These are phyloP conservation scores for Porphyridium purpureum DNA, from an alignment of 23 red algal species.

Conservation along the genomic window DNA sequence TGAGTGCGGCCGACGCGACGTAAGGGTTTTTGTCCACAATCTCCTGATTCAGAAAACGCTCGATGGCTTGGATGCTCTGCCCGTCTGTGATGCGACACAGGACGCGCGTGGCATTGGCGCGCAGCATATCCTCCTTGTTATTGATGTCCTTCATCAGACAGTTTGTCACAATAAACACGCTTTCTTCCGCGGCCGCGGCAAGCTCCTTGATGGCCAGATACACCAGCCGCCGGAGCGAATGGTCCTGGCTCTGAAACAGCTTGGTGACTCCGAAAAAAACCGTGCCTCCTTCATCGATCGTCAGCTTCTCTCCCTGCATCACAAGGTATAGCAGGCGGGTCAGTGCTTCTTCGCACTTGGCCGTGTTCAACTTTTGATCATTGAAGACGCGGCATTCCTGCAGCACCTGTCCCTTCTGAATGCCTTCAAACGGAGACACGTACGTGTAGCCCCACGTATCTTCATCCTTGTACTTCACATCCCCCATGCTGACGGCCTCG, in stretches of 20 bases:
- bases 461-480: too few species aligned
- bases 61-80: conserved; percentile 77
- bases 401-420: conserved; percentile 84
- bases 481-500: too few species aligned
- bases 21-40: conserved; percentile 90
- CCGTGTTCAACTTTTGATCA: conserved; percentile 57
- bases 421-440: conserved; percentile 71
- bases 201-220: conserved; percentile 99
- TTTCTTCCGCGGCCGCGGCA: conserved; percentile 81
- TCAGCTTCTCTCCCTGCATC: conserved; percentile 59
- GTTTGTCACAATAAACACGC: conserved; percentile 98
- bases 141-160: conserved; percentile 99
- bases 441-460: too few species aligned
- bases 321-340: conserved; percentile 84
- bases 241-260: conserved; percentile 74
- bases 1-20: conserved; percentile 87
- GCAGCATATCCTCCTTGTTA: conserved; percentile 82
- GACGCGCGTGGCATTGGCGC: conserved; percentile 93
- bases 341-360: conserved; percentile 73
- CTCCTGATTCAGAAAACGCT: conserved; percentile 96
- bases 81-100: conserved; percentile 92
- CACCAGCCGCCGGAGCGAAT: conserved; percentile 71
- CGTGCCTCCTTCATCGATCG: conserved; percentile 51
- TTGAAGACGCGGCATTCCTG: conserved; percentile 97
- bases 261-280: conserved; percentile 98